Conservation (phyloP, 2,329 filamentous ascomycete species). For the Lecanoromycetidae sp. region DNA sequence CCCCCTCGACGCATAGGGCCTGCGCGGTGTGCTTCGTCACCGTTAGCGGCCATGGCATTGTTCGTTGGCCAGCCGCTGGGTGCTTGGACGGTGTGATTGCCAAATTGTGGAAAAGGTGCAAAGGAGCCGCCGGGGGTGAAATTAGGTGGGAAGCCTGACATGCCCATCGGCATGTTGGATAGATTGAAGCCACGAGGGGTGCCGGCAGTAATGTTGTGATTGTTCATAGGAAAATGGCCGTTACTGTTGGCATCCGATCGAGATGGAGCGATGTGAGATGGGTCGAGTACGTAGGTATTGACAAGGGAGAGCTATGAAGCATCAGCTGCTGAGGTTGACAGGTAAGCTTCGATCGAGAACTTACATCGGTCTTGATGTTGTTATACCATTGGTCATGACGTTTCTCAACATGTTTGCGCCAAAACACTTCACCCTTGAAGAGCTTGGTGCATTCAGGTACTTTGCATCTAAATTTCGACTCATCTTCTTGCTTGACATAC, state of each 20-base stretch:
- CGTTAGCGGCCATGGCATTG: conserved; percentile 37
- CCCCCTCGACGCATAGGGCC: conserved; percentile 60
- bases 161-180: conserved; percentile 49
- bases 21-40: conserved; percentile 40
- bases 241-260: conserved; percentile 91
- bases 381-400: conserved; percentile 82
- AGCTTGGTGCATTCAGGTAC: conserved; percentile 92
- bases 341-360: too few relatives aligned
- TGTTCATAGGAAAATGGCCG: conserved; percentile 78
- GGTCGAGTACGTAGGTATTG: conserved; percentile 89
- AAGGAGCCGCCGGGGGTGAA: conserved; percentile 21
- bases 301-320: conserved; percentile 73
- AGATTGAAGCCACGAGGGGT: conserved; percentile 89
- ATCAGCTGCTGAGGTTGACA: too few relatives aligned
- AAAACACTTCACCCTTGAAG: conserved; percentile 95
- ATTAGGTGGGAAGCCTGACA: conserved; percentile 42
- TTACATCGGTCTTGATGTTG: conserved; percentile 68
- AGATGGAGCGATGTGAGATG: conserved; percentile 85
- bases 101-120: conserved; percentile 14
- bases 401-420: conserved; percentile 97
- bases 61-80: conserved; percentile 33
- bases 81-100: conserved; percentile 19
- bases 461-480: conserved; percentile 92
- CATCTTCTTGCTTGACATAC: conserved; percentile 92
- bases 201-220: conserved; percentile 62